Evolutionary conservation across 169 alveolate species (phyloP).

Genomic region (Plasmodium adleri): DNA sequence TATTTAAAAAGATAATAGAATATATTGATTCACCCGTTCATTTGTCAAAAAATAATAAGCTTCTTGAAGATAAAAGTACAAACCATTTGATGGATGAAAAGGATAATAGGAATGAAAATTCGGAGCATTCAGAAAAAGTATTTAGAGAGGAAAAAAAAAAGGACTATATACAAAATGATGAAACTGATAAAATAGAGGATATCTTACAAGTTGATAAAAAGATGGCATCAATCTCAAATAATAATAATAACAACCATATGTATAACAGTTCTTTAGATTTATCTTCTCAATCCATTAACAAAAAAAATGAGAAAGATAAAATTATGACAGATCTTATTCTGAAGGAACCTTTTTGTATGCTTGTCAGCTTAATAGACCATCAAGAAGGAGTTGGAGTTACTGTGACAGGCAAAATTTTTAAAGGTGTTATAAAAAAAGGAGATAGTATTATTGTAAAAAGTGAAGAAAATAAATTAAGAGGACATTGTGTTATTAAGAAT

Average conservation of each 20-base stretch:
- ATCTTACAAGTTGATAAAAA: not conserved
- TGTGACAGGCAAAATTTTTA: conserved; percentile 87
- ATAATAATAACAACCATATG: not conserved
- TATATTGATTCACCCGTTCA: conserved; percentile 58
- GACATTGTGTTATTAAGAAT: conserved; percentile 81
- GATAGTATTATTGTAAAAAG: conserved; percentile 82
- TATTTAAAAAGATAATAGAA: conserved; percentile 74
- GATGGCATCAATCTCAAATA: not conserved
- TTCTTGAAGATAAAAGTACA: not conserved
- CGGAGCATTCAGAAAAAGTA: not conserved
- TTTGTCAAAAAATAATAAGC: not conserved
- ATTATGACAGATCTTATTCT: conserved; percentile 3
- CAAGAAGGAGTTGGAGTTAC: conserved; percentile 85
- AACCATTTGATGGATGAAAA: not conserved
- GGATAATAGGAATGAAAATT: not conserved
- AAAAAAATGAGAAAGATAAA: not conserved
- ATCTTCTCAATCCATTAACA: too few relatives aligned
- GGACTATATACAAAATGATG: not conserved
- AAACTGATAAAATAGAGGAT: not conserved
- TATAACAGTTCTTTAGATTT: too few relatives aligned
- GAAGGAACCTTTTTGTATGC: conserved; percentile 80
- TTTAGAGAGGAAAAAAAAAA: too few relatives aligned
- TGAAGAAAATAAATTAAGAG: conserved; percentile 77
- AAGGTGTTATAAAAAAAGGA: conserved; percentile 85
- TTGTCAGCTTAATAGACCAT: conserved; percentile 83